These are phyloP conservation scores for Geotrichum histeridarum DNA, from an alignment of 1,139 yeast species.

Conservation along the genomic window DNA sequence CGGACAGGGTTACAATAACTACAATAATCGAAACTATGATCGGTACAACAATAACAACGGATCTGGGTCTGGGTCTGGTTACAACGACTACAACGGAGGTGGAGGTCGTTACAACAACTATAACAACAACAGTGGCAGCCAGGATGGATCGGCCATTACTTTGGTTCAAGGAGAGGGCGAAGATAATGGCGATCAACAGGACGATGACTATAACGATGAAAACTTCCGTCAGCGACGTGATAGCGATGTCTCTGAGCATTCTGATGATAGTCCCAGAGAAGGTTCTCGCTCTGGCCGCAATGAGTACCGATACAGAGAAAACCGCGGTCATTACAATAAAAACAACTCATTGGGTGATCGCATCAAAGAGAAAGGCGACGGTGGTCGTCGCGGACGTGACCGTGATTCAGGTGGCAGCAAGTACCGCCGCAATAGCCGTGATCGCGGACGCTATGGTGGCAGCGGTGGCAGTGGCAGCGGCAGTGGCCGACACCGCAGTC, in stretches of 20 bases:
- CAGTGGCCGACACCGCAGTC: constrained; percentile 20
- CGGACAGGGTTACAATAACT: constrained; percentile 18
- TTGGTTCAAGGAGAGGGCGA: constrained; percentile 19
- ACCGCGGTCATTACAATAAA: constrained; percentile 5
- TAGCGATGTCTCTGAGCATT: constrained; percentile 22
- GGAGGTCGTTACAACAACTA: not conserved
- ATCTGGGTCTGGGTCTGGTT: constrained; percentile 14
- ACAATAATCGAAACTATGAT: constrained; percentile 18
- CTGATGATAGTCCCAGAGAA: constrained; percentile 21
- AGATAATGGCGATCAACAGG: constrained; percentile 17
- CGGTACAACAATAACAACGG: constrained; percentile 19
- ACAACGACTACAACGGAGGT: constrained; percentile 11
- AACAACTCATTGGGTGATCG: constrained; percentile 17
- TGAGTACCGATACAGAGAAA: constrained; percentile 14
- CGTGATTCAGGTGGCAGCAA: constrained; percentile 9
- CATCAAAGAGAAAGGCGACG: constrained; percentile 17
- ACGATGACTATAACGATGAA: constrained; percentile 16
- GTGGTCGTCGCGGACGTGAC: constrained; percentile 20
- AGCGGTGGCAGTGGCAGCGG: constrained; percentile 21
- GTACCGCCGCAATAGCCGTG: constrained; percentile 23
- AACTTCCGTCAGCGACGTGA: constrained; percentile 11
- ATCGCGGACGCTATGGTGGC: constrained; percentile 23
- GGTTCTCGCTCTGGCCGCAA: constrained; percentile 23
- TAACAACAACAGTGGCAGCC: constrained; percentile 6
- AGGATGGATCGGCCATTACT: constrained; percentile 20